Conservation (phyloP, 805 yeast genomes). For the Schizosaccharomyces lindneri region DNA sequence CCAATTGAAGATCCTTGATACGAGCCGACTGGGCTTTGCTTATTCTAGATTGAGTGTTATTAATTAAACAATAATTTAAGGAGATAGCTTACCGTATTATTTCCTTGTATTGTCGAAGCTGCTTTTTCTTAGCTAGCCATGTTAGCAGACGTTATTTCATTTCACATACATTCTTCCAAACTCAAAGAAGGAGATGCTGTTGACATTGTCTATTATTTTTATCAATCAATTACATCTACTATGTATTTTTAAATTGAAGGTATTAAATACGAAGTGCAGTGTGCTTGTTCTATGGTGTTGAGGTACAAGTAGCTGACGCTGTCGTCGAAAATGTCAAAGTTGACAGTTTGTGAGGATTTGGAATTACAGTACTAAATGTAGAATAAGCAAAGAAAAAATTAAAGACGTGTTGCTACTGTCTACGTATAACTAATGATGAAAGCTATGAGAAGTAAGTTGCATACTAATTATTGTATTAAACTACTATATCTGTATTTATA, state of each 20-base stretch:
- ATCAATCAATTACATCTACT: background rate
- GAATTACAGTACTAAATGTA: too few species aligned
- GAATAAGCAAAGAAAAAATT: too few species aligned
- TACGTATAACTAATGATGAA: too few species aligned
- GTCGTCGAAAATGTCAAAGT: too few species aligned
- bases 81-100: background rate
- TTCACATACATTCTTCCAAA: background rate
- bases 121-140: background rate
- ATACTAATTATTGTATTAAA: too few species aligned
- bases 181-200: background rate
- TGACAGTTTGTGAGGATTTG: too few species aligned
- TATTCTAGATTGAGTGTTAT: background rate
- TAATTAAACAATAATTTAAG: background rate
- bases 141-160: background rate
- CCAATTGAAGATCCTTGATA: background rate
- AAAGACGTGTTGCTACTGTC: too few species aligned
- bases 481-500: too few species aligned
- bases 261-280: too few species aligned
- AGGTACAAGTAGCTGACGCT: too few species aligned
- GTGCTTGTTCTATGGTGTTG: too few species aligned
- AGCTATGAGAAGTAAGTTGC: too few species aligned
- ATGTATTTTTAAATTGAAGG: background rate
- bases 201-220: background rate
- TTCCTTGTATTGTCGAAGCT: background rate
- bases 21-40: background rate